Base-by-base conservation (phyloP, 1,139 yeast genomes). In the Candida sp. region DNA sequence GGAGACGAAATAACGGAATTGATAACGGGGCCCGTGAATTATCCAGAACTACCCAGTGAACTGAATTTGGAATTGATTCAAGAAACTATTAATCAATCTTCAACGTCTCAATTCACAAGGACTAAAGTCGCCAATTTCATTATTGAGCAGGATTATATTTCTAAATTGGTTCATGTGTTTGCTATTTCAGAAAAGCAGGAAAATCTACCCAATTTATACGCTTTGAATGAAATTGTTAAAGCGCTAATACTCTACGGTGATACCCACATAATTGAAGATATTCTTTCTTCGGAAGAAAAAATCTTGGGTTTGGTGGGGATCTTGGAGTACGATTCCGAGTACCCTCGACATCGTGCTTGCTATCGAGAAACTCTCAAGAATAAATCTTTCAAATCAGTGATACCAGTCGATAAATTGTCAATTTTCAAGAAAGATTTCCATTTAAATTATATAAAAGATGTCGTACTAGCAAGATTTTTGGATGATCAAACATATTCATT, bases 271-370 rank as follows among this genome's bases (percentile, higher is more conserved):
- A 64, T 90, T 35, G 96, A 89, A 46, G 69, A 76, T 37, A 73
- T 91, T 43, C 66, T 88, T 2, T 75, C 77, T 2, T 50, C 62
- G 4, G 93, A 86, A 50, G 77, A 75, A 3, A 71, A 77, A 44
- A 74, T 88, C 32, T 56, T 75, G 53, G 87, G 87, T 0, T 66
- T 87, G 5, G 77, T 85, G 7, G 96, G 96, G 0, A 85, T 89
- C n/a, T 66, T 93, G 40, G 99, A 93, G 60, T 93, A 91, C 61
- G 97, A 91, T 58, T 87, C 95, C 0, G 95, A 87, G 45, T 87
- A 77, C 54, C 96, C 97, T 0, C 73, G 73, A 21, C 73, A 76
- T 50, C 90, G 88, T 61, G 89, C 97, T 2, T 84, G 87, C 52
- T 89, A 88, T 64, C 70, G 97, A 39, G 80, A 77, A 19, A 83